A percentile compares a stretch with the other conserved stretches of the same genome.
phyloP scores from a whole-genome alignment of 2,329 filamentous ascomycete species.

The Leptographium procerum region DNA sequence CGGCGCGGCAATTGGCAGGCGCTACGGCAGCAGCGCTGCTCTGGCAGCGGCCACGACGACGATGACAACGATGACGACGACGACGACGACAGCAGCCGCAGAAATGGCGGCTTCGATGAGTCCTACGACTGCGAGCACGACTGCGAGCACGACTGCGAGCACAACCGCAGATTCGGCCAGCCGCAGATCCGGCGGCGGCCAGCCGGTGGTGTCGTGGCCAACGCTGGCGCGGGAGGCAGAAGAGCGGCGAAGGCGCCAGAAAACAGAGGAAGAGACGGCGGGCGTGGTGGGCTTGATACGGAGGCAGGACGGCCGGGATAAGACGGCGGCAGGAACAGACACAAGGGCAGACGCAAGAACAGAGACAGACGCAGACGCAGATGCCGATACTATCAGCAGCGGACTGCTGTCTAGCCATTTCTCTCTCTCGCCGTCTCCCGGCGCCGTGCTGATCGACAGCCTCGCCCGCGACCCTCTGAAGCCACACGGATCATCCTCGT shows the following conservation, averaged over 20 bases:
- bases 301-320: too few relatives aligned
- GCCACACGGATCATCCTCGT: background rate
- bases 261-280: background rate
- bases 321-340: background rate
- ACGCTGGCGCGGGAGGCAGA: conserved; percentile 3
- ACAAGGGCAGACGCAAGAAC: too few relatives aligned
- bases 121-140: background rate
- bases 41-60: too few relatives aligned
- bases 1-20: too few relatives aligned
- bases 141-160: too few relatives aligned
- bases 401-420: background rate
- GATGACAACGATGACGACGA: too few relatives aligned
- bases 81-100: too few relatives aligned
- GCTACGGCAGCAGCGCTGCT: background rate
- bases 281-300: too few relatives aligned
- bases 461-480: conserved; percentile 14
- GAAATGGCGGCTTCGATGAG: background rate
- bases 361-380: too few relatives aligned
- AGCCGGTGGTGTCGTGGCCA: conserved; percentile 3
- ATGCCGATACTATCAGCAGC: too few relatives aligned
- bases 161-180: too few relatives aligned
- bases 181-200: too few relatives aligned
- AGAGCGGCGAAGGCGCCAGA: background rate
- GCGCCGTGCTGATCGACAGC: conserved; percentile 13
- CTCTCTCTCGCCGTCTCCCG: conserved; percentile 3